Conservation (phyloP, 2,329 filamentous ascomycete species). For the Fusarium sp. region DNA sequence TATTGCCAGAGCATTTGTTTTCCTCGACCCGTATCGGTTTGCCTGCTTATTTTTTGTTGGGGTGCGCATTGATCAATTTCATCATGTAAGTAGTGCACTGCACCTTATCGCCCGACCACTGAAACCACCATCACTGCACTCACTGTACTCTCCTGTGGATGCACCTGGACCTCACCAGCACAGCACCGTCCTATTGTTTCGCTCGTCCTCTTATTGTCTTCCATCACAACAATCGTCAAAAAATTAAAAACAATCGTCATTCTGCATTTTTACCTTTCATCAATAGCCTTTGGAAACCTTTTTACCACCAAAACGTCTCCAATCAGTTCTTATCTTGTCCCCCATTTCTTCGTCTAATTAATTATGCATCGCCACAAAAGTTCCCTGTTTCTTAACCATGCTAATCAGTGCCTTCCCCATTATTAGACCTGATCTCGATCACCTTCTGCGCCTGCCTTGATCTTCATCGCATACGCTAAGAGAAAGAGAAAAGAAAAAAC, state of each 20-base stretch:
- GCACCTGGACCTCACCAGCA: conserved; percentile 3
- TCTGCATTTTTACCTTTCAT: background rate
- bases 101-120: background rate
- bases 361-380: conserved; percentile 19
- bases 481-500: conserved; percentile 13
- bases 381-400: conserved; percentile 24
- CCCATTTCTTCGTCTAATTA: background rate
- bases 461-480: conserved; percentile 35
- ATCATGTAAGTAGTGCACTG: conserved; percentile 36
- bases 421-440: conserved; percentile 32
- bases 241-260: background rate
- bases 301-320: background rate
- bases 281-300: background rate
- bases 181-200: background rate
- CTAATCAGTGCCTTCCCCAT: conserved; percentile 40
- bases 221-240: background rate
- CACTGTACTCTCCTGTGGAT: conserved; percentile 6
- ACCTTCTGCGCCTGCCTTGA: conserved; percentile 17
- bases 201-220: background rate
- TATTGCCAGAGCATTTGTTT: conserved; percentile 48
- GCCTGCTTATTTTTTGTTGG: conserved; percentile 3
- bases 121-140: background rate
- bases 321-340: background rate
- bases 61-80: conserved; percentile 17
- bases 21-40: conserved; percentile 28